phyloP scores from a whole-genome alignment of 1,139 yeast species.

The Yamadazyma blattariae region DNA sequence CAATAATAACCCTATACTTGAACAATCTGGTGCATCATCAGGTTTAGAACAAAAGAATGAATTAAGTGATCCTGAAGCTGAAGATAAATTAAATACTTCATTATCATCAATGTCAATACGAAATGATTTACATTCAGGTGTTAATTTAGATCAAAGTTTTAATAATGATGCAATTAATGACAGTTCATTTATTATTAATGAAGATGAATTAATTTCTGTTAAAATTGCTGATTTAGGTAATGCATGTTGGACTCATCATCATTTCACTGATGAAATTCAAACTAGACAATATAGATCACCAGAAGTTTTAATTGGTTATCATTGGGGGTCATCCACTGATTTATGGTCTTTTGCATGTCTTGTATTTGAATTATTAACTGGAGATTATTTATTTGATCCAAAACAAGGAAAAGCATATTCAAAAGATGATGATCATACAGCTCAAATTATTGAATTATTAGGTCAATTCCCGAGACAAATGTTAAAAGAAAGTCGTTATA shows the following conservation, averaged over 20 bases:
- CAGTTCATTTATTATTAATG: constrained; percentile 29
- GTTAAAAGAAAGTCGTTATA: constrained; percentile 42
- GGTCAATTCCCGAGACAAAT: constrained; percentile 44
- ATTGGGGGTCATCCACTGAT: constrained; percentile 51
- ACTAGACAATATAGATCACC: constrained; percentile 50
- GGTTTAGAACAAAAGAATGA: constrained; percentile 13
- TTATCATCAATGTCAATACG: constrained; percentile 44
- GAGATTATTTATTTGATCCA: constrained; percentile 49
- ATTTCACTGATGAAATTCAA: constrained; percentile 51
- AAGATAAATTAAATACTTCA: constrained; percentile 29
- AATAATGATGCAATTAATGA: constrained; percentile 14
- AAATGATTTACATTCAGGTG: constrained; percentile 12
- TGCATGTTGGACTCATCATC: constrained; percentile 50
- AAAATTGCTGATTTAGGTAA: constrained; percentile 52
- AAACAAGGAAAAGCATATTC: constrained; percentile 44
- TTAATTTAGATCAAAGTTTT: constrained; percentile 18
- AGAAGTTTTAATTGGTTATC: constrained; percentile 46
- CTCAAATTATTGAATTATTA: constrained; percentile 46
- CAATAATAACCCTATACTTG: constrained; percentile 9
- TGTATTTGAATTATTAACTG: constrained; percentile 45
- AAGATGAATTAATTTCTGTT: constrained; percentile 46
- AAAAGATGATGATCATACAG: constrained; percentile 51
- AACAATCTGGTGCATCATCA: constrained; percentile 12
- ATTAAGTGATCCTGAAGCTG: constrained; percentile 5
- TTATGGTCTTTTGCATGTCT: constrained; percentile 50